These are phyloP conservation scores for Amoebophrya sp. DNA, from an alignment of 169 alveolate genomes.

Conservation along the genomic window DNA sequence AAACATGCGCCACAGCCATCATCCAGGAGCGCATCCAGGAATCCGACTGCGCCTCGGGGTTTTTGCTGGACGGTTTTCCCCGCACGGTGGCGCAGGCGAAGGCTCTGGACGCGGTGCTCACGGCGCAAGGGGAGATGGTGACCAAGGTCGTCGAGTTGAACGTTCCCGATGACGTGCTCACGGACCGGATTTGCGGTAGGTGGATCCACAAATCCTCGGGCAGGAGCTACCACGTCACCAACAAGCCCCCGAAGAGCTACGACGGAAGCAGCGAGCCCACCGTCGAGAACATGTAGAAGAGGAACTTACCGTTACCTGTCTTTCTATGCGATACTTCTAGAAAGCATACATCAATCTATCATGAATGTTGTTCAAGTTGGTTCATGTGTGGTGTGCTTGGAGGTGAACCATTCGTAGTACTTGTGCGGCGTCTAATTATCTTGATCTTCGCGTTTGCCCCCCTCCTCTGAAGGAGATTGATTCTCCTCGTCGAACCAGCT, in stretches of 20 bases:
- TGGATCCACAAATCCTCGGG: slow-evolving; percentile 68
- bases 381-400: too few species aligned
- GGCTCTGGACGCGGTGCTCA: slow-evolving; percentile 35
- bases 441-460: too few species aligned
- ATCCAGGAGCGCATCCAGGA: slow-evolving; percentile 23
- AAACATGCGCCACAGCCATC: too few species aligned
- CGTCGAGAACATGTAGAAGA: slow-evolving; percentile 26
- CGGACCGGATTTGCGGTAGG: slow-evolving; percentile 74
- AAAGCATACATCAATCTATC: too few species aligned
- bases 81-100: slow-evolving; percentile 69
- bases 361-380: too few species aligned
- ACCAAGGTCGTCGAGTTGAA: slow-evolving; percentile 52
- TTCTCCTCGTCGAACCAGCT: too few species aligned
- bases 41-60: slow-evolving; percentile 43
- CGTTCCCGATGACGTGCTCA: slow-evolving; percentile 55
- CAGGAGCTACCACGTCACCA: slow-evolving; percentile 62
- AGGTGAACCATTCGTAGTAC: neutral
- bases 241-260: slow-evolving; percentile 49
- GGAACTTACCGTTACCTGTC: too few species aligned
- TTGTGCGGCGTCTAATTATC: neutral
- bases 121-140: slow-evolving; percentile 19
- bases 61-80: slow-evolving; percentile 80
- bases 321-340: too few species aligned
- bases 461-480: too few species aligned
- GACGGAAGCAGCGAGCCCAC: slow-evolving; percentile 21